These are phyloP conservation scores for Apiosordaria backusii DNA, from an alignment of 495 filamentous ascomycete genomes.

Conservation along the genomic window DNA sequence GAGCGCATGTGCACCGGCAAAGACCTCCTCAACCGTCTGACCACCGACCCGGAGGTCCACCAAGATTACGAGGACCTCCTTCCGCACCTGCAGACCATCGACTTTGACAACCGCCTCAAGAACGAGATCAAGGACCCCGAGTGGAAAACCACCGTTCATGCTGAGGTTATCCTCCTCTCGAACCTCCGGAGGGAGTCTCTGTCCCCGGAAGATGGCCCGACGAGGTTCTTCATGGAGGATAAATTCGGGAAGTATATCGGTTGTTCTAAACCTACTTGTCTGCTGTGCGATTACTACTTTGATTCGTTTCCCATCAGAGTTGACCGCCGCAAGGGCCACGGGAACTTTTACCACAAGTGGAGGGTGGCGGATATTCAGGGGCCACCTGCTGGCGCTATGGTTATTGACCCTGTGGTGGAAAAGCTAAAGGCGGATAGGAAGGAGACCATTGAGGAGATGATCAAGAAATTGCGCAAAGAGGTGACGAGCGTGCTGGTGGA, in stretches of 20 bases:
- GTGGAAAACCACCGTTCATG: slow-evolving; percentile 15
- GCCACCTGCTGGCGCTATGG: neutral
- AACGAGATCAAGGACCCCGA: neutral
- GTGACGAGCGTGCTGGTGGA: neutral
- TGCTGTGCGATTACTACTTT: slow-evolving; percentile 28
- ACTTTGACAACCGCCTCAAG: slow-evolving; percentile 5
- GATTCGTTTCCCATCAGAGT: slow-evolving; percentile 7
- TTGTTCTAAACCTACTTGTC: slow-evolving; percentile 30
- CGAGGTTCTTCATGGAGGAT: slow-evolving; percentile 23
- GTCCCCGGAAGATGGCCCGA: neutral
- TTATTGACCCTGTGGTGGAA: neutral
- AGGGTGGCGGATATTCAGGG: slow-evolving; percentile 20
- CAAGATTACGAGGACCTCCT: neutral
- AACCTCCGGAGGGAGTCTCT: neutral
- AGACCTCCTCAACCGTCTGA: slow-evolving; percentile 14
- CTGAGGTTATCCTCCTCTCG: slow-evolving; percentile 16
- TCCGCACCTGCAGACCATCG: neutral
- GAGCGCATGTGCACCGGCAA: neutral
- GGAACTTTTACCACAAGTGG: slow-evolving; percentile 28
- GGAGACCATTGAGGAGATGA: slow-evolving; percentile 26
- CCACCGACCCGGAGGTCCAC: neutral
- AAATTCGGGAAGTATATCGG: slow-evolving; percentile 26
- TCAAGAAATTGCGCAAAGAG: neutral
- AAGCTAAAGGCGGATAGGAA: neutral
- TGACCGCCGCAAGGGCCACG: slow-evolving; percentile 15